Conservation (phyloP, 2,329 filamentous ascomycete species). For the Xylaria sp. region DNA sequence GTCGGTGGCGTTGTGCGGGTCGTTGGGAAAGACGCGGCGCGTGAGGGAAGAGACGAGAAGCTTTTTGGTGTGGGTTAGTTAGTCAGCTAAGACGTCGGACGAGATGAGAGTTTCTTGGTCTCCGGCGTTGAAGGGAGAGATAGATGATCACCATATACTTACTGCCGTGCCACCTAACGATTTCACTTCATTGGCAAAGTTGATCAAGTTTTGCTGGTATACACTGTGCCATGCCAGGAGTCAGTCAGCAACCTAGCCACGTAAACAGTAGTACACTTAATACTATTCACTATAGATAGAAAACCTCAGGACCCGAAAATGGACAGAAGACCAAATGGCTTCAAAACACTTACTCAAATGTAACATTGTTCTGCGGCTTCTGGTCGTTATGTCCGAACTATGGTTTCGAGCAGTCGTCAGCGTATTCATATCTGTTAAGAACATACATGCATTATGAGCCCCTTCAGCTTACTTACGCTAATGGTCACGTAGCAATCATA, state of each 20-base stretch:
- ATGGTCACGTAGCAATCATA: constrained; percentile 65
- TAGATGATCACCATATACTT: constrained; percentile 7
- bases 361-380: constrained; percentile 60
- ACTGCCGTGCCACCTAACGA: constrained; percentile 58
- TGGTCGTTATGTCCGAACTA: constrained; percentile 73
- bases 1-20: constrained; percentile 55
- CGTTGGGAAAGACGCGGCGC: constrained; percentile 56
- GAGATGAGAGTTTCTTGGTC: neutral
- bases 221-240: constrained; percentile 8
- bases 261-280: neutral
- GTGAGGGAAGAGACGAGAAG: constrained; percentile 67
- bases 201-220: constrained; percentile 45
- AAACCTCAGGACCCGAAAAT: neutral
- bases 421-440: neutral
- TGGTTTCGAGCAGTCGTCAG: neutral
- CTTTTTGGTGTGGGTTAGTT: constrained; percentile 8
- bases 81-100: neutral
- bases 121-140: neutral
- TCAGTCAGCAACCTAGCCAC: neutral
- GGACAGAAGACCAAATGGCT: neutral
- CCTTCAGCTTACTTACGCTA: constrained; percentile 20
- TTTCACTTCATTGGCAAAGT: constrained; percentile 57
- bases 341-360: constrained; percentile 55
- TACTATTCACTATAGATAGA: too few species aligned
- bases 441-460: neutral